A percentile compares a stretch with the other conserved stretches of the same genome.
These are phyloP conservation scores for Scheffersomyces segobiensis DNA, from an alignment of 1,139 yeast species.

Conservation along the genomic window DNA sequence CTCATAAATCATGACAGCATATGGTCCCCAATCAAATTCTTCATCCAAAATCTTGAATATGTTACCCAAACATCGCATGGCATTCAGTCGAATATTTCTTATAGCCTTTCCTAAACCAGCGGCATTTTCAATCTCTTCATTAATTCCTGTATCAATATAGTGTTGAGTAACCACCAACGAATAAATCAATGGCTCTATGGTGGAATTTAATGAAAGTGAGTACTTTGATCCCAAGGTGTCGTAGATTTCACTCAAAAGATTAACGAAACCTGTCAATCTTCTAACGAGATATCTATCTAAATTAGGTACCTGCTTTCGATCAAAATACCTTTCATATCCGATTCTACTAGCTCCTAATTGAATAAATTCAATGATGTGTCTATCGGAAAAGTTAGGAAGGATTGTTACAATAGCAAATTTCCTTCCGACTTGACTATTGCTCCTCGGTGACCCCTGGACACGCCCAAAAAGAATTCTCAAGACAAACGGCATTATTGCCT, in stretches of 20 bases:
- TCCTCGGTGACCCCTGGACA: conserved; percentile 59
- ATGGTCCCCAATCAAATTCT: conserved; percentile 55
- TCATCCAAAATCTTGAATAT: conserved; percentile 52
- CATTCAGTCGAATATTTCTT: conserved; percentile 57
- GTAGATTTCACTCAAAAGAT: conserved; percentile 64
- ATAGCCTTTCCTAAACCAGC: conserved; percentile 44
- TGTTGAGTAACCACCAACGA: conserved; percentile 58
- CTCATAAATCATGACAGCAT: conserved; percentile 52
- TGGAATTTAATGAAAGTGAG: conserved; percentile 46
- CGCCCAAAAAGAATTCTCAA: conserved; percentile 84
- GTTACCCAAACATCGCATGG: conserved; percentile 56
- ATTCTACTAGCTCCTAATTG: conserved; percentile 61
- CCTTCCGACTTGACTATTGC: conserved; percentile 72
- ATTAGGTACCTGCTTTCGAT: conserved; percentile 14
- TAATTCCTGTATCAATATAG: conserved; percentile 27
- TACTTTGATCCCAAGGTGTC: conserved; percentile 63
- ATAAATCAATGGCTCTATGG: conserved; percentile 63
- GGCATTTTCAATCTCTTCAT: conserved; percentile 19
- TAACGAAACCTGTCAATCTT: conserved; percentile 69
- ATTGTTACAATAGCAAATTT: conserved; percentile 76
- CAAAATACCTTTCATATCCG: conserved; percentile 38
- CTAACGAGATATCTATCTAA: conserved; percentile 36
- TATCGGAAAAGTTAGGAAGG: conserved; percentile 60
- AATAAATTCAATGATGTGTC: conserved; percentile 59
- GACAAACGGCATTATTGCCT: conserved; percentile 65